A percentile compares a stretch with the other conserved stretches of the same genome.
Conservation (phyloP, 1,284 basidiomycete species). For the Marasmius fiardii region DNA sequence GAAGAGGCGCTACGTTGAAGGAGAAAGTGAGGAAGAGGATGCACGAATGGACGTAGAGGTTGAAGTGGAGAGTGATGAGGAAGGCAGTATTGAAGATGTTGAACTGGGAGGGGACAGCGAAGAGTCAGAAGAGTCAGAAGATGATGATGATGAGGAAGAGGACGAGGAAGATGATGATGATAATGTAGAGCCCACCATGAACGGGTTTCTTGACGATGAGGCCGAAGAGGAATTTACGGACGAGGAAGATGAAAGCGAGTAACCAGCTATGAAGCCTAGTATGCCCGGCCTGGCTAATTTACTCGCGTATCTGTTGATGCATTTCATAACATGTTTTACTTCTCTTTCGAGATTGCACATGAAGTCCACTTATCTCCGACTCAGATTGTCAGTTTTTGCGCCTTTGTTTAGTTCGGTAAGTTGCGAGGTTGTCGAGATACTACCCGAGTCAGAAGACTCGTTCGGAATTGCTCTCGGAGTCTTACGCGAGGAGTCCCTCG, state of each 20-base stretch:
- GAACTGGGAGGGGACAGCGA: conserved; percentile 59
- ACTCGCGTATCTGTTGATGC: too few relatives aligned
- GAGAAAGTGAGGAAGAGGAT: conserved; percentile 70
- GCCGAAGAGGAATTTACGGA: conserved; percentile 69
- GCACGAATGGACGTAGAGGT: conserved; percentile 67
- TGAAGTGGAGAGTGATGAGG: conserved; percentile 57
- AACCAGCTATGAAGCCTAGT: conserved; percentile 12
- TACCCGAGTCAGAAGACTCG: too few relatives aligned
- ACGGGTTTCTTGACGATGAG: conserved; percentile 72
- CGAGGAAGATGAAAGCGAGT: conserved; percentile 56
- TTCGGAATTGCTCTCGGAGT: too few relatives aligned
- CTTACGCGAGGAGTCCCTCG: too few relatives aligned
- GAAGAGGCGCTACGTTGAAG: conserved; percentile 67
- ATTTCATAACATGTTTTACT: too few relatives aligned
- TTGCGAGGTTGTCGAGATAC: too few relatives aligned
- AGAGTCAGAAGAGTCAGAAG: conserved; percentile 46
- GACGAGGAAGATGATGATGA: conserved; percentile 54
- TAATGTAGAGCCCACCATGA: conserved; percentile 46
- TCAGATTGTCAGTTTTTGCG: too few relatives aligned
- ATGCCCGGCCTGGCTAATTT: not conserved
- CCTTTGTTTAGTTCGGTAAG: too few relatives aligned
- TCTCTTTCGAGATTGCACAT: too few relatives aligned
- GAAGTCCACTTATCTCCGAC: too few relatives aligned
- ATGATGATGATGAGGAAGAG: conserved; percentile 48
- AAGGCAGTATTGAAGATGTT: conserved; percentile 67